Conservation (phyloP, 1,139 yeast species). For the Yamadazyma triangularis region DNA sequence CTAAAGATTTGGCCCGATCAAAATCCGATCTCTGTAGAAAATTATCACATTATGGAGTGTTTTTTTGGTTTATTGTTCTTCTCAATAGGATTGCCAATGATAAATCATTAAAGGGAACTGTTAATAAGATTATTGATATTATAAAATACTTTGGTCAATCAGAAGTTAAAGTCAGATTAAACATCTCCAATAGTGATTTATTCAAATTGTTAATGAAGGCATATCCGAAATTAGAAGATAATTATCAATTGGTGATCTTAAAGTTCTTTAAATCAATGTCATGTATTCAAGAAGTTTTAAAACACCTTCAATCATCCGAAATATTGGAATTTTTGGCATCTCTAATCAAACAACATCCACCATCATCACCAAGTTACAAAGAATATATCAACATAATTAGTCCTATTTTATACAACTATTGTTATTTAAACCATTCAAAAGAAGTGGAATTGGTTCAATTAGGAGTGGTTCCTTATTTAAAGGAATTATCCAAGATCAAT, state of each 20-base stretch:
- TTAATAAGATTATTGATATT: constrained; percentile 35
- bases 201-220: constrained; percentile 42
- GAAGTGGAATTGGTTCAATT: constrained; percentile 51
- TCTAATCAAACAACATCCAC: constrained; percentile 24
- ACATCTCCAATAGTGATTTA: constrained; percentile 39
- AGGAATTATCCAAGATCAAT: constrained; percentile 40
- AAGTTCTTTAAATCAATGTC: constrained; percentile 43
- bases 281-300: constrained; percentile 31
- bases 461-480: constrained; percentile 52
- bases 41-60: constrained; percentile 44
- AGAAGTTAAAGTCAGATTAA: constrained; percentile 38
- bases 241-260: constrained; percentile 35
- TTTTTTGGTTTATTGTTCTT: constrained; percentile 47
- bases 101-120: constrained; percentile 7
- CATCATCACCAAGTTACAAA: constrained; percentile 27
- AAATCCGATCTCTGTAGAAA: constrained; percentile 55
- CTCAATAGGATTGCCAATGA: constrained; percentile 27
- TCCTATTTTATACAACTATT: constrained; percentile 49
- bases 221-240: constrained; percentile 24
- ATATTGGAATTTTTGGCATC: constrained; percentile 37
- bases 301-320: constrained; percentile 35
- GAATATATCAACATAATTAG: constrained; percentile 41
- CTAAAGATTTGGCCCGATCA: constrained; percentile 40
- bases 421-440: constrained; percentile 50
- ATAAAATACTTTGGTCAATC: constrained; percentile 40